These are phyloP conservation scores for Samsoniella hepiali DNA, from an alignment of 2,329 filamentous ascomycete genomes.

Conservation along the genomic window DNA sequence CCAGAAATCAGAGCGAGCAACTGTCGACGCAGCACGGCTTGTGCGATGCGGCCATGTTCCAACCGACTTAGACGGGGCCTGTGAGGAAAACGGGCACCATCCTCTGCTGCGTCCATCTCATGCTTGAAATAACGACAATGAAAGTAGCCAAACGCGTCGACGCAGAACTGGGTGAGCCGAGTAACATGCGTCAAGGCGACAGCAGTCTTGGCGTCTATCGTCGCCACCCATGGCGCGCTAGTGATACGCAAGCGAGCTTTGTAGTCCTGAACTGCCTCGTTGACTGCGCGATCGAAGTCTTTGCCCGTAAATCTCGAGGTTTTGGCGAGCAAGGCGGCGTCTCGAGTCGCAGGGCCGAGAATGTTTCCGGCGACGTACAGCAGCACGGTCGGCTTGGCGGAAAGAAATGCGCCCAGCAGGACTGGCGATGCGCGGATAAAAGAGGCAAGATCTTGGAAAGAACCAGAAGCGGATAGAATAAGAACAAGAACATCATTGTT, in stretches of 20 bases:
- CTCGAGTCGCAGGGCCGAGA: not conserved
- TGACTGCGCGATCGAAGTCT: not conserved
- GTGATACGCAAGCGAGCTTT: not conserved
- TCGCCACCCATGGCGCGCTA: not conserved
- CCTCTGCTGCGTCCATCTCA: not conserved
- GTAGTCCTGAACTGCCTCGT: not conserved
- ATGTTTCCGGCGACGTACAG: not conserved
- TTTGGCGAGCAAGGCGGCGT: not conserved
- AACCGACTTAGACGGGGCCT: not conserved
- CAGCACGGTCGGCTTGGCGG: not conserved
- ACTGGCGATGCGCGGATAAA: not conserved
- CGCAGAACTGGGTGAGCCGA: not conserved
- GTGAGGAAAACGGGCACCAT: not conserved
- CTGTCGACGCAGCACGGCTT: too few species aligned
- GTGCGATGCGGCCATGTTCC: not conserved
- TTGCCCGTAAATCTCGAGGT: not conserved
- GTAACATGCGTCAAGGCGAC: not conserved
- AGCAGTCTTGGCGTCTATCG: not conserved
- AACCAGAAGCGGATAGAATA: not conserved
- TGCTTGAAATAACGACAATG: not conserved
- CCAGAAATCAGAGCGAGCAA: too few species aligned
- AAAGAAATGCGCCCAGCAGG: not conserved
- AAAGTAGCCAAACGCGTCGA: not conserved
- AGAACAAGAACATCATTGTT: not conserved
- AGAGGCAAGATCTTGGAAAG: not conserved